A percentile compares a stretch with the other conserved stretches of the same genome.
Conservation (phyloP, 257 asterid genomes). For the Rehmannia glutinosa region DNA sequence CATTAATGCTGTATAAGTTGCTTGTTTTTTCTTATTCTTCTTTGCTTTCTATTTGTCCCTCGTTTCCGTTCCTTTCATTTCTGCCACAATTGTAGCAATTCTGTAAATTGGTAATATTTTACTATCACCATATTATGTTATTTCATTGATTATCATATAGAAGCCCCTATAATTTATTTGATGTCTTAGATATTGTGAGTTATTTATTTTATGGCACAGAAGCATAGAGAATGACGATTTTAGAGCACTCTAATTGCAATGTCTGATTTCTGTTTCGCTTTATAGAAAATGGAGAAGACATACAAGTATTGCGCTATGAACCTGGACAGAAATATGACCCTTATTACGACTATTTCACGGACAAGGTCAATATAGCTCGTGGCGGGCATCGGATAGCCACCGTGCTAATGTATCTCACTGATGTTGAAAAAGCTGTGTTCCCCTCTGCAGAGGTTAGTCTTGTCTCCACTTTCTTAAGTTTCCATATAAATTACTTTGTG, state of each 20-base stretch:
- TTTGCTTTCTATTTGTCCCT: not conserved
- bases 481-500: too few species aligned
- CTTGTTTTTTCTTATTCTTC: not conserved
- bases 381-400: slow-evolving; percentile 97
- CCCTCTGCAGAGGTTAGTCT: slow-evolving; percentile 89
- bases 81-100: not conserved
- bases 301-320: slow-evolving; percentile 87
- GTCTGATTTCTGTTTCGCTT: slow-evolving; percentile 12
- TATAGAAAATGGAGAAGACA: slow-evolving; percentile 93
- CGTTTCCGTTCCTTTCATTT: not conserved
- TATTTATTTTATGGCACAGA: not conserved
- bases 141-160: not conserved
- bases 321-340: slow-evolving; percentile 94
- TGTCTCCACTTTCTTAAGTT: not conserved
- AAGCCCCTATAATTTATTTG: slow-evolving; percentile 1
- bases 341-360: slow-evolving; percentile 76
- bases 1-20: not conserved
- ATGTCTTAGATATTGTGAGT: not conserved
- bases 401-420: slow-evolving; percentile 86
- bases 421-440: slow-evolving; percentile 88
- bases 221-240: not conserved
- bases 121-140: not conserved
- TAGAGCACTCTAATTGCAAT: not conserved
- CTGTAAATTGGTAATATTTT: not conserved
- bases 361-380: slow-evolving; percentile 74